Conservation (phyloP, 2,329 filamentous ascomycete genomes). For the Parastagonospora nodorum region DNA sequence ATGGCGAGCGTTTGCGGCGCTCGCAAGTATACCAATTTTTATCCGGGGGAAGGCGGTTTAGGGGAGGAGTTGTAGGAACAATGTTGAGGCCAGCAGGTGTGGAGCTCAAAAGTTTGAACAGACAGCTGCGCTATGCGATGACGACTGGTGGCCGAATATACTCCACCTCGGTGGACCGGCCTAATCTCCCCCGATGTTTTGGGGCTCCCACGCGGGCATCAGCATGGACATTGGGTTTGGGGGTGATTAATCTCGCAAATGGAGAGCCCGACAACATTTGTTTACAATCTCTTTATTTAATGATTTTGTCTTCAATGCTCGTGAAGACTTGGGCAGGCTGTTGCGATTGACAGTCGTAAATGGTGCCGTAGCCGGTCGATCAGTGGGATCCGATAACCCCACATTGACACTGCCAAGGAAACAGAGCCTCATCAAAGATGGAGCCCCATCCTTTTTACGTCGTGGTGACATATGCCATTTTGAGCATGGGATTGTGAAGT, state of each 20-base stretch:
- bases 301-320: no score
- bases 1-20: conserved; percentile 18
- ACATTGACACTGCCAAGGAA: conserved; percentile 9
- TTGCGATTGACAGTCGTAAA: no score
- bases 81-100: conserved; percentile 12
- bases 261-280: no score
- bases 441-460: neutral
- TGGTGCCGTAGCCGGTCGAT: no score
- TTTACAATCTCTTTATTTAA: no score
- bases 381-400: conserved; percentile 3
- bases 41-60: conserved; percentile 13
- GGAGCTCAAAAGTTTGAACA: conserved; percentile 23
- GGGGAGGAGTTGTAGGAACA: conserved; percentile 2
- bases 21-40: conserved; percentile 12
- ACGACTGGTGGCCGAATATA: conserved; percentile 13
- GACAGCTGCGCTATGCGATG: conserved; percentile 16
- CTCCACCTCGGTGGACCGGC: conserved; percentile 17
- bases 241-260: neutral
- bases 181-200: conserved; percentile 2
- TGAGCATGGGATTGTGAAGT: neutral
- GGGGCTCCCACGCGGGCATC: neutral
- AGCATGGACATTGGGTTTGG: no score
- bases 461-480: conserved; percentile 5
- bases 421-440: conserved; percentile 16
- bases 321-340: no score